Evolutionary conservation across 306 rosid species (phyloP).

Genomic region (Erythrophleum fordii): DNA sequence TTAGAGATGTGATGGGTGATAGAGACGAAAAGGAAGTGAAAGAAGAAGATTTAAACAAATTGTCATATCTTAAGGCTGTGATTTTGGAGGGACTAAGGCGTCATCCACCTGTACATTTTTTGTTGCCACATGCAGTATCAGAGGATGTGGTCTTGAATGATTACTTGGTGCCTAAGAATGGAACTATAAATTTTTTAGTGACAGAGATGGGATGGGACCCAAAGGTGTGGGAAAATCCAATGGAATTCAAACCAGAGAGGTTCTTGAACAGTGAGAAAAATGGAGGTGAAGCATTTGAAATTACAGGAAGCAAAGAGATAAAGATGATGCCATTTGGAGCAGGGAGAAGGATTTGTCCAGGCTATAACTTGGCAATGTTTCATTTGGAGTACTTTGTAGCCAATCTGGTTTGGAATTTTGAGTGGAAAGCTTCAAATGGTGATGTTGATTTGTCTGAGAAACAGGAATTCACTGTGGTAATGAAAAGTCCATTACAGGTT

Average conservation of each 20-base stretch:
- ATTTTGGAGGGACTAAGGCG: constrained; percentile 13
- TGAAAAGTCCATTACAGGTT: neutral
- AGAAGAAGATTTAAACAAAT: constrained; percentile 1
- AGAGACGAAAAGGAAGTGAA: neutral
- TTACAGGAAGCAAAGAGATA: constrained; percentile 7
- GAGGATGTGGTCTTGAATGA: neutral
- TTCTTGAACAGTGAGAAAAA: neutral
- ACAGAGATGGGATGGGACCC: constrained; percentile 12
- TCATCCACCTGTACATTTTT: neutral
- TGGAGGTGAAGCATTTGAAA: neutral
- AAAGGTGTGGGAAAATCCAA: neutral
- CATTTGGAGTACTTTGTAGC: constrained; percentile 14
- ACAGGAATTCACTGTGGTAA: neutral
- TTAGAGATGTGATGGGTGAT: neutral
- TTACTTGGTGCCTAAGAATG: neutral
- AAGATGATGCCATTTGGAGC: constrained; percentile 17
- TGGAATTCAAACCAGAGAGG: constrained; percentile 13
- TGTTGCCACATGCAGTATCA: neutral
- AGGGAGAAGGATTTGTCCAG: constrained; percentile 2
- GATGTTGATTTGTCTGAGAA: neutral
- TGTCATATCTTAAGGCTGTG: constrained; percentile 12
- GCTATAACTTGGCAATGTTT: neutral
- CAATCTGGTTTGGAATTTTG: constrained; percentile 1
- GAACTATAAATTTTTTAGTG: neutral
- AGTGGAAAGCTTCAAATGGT: neutral